Evolutionary conservation across 768 basidiomycete species (phyloP).

Genomic region (Mycena galericulata): DNA sequence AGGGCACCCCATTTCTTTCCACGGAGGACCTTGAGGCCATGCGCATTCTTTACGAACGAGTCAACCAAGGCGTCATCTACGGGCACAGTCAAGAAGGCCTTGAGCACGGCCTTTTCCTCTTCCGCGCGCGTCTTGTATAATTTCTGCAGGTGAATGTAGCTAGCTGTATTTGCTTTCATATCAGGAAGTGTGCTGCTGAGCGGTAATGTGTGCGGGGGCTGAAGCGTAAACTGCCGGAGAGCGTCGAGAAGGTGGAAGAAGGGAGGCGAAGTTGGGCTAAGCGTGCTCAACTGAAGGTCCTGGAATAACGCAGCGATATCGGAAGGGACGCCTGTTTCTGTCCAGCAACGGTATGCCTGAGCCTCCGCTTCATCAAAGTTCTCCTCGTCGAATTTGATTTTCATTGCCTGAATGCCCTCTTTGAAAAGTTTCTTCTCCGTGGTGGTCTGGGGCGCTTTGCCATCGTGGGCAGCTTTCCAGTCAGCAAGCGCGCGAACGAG

Average conservation of each 20-base stretch:
- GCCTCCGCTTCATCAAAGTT: slow-evolving; percentile 96
- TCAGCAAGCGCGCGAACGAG: slow-evolving; percentile 85
- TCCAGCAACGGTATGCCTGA: slow-evolving; percentile 88
- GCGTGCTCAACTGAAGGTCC: slow-evolving; percentile 62
- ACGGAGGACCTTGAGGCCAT: slow-evolving; percentile 74
- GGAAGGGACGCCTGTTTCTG: slow-evolving; percentile 67
- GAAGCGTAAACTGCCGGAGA: slow-evolving; percentile 72
- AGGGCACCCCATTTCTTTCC: slow-evolving; percentile 73
- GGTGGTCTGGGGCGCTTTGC: slow-evolving; percentile 65
- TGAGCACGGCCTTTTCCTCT: slow-evolving; percentile 72
- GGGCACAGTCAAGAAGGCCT: slow-evolving; percentile 57
- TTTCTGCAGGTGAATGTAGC: slow-evolving; percentile 87
- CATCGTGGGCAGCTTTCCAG: slow-evolving; percentile 86
- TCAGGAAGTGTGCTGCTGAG: slow-evolving; percentile 91
- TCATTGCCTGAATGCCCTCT: slow-evolving; percentile 67
- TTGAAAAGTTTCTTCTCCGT: slow-evolving; percentile 87
- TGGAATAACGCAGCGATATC: slow-evolving; percentile 75
- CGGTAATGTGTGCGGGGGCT: slow-evolving; percentile 75
- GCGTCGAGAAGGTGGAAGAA: slow-evolving; percentile 87
- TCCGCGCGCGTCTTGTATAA: slow-evolving; percentile 85
- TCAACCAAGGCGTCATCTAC: slow-evolving; percentile 70
- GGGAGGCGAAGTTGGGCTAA: slow-evolving; percentile 62
- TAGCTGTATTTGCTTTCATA: slow-evolving; percentile 91
- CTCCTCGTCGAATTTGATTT: slow-evolving; percentile 88
- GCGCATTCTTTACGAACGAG: slow-evolving; percentile 83